These are phyloP conservation scores for Biancaea sappan DNA, from an alignment of 306 rosid species.

Conservation along the genomic window DNA sequence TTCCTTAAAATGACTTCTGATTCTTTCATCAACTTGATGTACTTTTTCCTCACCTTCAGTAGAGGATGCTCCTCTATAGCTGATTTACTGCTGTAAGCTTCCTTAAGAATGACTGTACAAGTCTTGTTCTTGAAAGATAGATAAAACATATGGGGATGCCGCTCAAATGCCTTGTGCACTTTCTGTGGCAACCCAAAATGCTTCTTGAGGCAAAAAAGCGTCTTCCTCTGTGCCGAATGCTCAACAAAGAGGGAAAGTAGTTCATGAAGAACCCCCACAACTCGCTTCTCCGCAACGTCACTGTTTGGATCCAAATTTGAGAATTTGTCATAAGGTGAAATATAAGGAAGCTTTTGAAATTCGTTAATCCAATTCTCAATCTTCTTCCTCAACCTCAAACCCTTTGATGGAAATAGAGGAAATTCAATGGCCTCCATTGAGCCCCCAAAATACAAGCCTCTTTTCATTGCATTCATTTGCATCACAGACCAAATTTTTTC, in stretches of 20 bases:
- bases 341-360: constrained; percentile 84
- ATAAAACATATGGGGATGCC: constrained; percentile 83
- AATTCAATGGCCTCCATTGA: constrained; percentile 69
- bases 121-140: constrained; percentile 74
- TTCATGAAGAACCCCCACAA: constrained; percentile 85
- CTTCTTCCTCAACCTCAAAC: constrained; percentile 78
- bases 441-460: constrained; percentile 53
- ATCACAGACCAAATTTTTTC: constrained; percentile 60
- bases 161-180: constrained; percentile 82
- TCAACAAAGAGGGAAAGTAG: constrained; percentile 78
- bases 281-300: constrained; percentile 77
- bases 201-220: constrained; percentile 78
- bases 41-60: constrained; percentile 66
- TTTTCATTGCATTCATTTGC: constrained; percentile 65
- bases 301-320: constrained; percentile 56
- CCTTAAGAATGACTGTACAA: constrained; percentile 82
- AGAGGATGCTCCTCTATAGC: constrained; percentile 74
- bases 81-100: constrained; percentile 57
- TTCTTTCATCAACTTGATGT: constrained; percentile 67
- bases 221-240: constrained; percentile 84
- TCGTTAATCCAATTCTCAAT: constrained; percentile 69
- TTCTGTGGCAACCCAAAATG: constrained; percentile 83
- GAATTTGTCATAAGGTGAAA: constrained; percentile 78
- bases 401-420: constrained; percentile 71
- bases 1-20: constrained; percentile 58